Percentiles rank a stretch among this genome's conserved stretches.
Conservation (phyloP, 164 flowering plant species). For the Santalum album region DNA sequence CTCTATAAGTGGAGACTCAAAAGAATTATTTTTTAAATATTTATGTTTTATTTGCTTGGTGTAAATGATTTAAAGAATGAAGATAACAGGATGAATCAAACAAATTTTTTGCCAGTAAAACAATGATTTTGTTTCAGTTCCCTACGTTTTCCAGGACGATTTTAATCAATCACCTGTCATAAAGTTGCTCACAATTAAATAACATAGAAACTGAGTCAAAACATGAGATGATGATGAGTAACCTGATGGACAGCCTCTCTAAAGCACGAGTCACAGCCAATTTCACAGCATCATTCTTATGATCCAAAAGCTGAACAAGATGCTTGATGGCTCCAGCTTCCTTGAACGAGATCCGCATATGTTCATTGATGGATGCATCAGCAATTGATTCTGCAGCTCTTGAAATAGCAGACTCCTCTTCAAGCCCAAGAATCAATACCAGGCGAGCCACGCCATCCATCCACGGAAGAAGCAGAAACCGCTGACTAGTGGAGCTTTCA, state of each 20-base stretch:
- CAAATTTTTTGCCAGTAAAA: no score
- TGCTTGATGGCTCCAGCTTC: conserved; percentile 78
- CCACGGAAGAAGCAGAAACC: conserved; percentile 63
- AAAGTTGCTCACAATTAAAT: no score
- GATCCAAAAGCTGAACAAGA: conserved; percentile 46
- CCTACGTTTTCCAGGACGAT: no score
- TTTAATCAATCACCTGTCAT: no score
- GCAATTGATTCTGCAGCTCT: conserved; percentile 77
- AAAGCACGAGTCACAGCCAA: conserved; percentile 50
- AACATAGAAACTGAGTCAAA: background rate
- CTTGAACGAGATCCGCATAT: conserved; percentile 61
- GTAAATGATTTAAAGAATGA: no score
- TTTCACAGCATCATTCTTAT: conserved; percentile 35
- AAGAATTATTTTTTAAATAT: no score
- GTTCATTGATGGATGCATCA: conserved; percentile 65
- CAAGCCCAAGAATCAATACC: conserved; percentile 77
- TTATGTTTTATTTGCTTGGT: no score
- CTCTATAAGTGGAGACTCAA: no score
- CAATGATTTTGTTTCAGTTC: no score
- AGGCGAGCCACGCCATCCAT: conserved; percentile 84
- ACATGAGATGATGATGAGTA: background rate
- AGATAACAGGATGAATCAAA: no score
- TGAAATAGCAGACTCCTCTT: conserved; percentile 54
- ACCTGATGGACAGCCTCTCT: conserved; percentile 79
- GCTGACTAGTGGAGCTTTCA: conserved; percentile 17